A percentile compares a stretch with the other conserved stretches of the same genome.
These are phyloP conservation scores for Pythium dissimile DNA, from an alignment of 352 stramenopile genomes.

Conservation along the genomic window DNA sequence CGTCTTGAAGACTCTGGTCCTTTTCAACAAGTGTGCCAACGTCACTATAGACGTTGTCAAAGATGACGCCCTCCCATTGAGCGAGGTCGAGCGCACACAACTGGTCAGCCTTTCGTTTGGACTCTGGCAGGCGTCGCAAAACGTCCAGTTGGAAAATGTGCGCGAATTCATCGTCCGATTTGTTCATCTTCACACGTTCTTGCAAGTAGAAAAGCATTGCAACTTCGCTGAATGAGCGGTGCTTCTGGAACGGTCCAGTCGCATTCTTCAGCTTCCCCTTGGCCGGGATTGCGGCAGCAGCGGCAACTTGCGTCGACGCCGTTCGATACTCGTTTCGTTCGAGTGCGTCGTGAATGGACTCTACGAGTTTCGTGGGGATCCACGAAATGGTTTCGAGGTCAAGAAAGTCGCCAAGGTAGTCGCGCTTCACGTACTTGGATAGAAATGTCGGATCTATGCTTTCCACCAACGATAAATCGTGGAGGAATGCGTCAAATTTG, in stretches of 20 bases:
- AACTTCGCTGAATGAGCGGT: constrained; percentile 29
- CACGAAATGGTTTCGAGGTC: constrained; percentile 59
- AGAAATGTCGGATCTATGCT: constrained; percentile 46
- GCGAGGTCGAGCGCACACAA: constrained; percentile 14
- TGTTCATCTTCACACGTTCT: constrained; percentile 26
- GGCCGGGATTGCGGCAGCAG: neutral
- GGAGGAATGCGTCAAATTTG: constrained; percentile 36
- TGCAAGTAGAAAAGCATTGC: constrained; percentile 44
- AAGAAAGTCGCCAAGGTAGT: constrained; percentile 46
- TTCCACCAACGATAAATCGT: constrained; percentile 48
- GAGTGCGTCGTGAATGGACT: constrained; percentile 33
- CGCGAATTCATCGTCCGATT: constrained; percentile 37
- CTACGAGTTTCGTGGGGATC: constrained; percentile 41
- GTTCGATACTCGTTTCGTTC: constrained; percentile 38
- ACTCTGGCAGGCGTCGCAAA: constrained; percentile 30
- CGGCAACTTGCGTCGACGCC: neutral
- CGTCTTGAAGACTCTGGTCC: constrained; percentile 22
- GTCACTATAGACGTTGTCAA: constrained; percentile 21
- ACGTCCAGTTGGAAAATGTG: constrained; percentile 49
- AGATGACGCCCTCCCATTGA: constrained; percentile 36
- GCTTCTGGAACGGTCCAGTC: constrained; percentile 1
- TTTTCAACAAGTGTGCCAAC: constrained; percentile 2
- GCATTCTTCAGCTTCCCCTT: neutral
- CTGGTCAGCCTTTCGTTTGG: constrained; percentile 3
- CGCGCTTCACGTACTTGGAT: constrained; percentile 29